These are phyloP conservation scores for Triglochin maritima DNA, from an alignment of 106 monocot species.

Conservation along the genomic window DNA sequence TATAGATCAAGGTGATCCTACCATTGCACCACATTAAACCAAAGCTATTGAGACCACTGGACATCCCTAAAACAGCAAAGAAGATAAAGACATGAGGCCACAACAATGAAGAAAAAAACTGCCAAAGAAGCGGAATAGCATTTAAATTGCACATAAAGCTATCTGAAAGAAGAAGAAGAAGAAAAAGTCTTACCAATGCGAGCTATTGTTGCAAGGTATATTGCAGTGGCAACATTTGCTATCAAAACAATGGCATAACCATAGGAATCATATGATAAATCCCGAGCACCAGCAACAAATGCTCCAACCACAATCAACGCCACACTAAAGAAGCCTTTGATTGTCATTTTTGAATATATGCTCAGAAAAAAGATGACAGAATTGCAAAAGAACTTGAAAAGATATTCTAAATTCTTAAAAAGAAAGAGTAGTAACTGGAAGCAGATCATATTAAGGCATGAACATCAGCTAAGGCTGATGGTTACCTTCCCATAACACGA, in stretches of 20 bases:
- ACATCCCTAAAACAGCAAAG: slow-evolving; percentile 45
- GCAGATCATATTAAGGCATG: not conserved
- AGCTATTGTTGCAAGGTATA: slow-evolving; percentile 93
- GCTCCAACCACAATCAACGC: slow-evolving; percentile 84
- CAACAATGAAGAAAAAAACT: not conserved
- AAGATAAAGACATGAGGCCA: slow-evolving; percentile 4
- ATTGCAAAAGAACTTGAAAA: not conserved
- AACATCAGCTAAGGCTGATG: slow-evolving; percentile 29
- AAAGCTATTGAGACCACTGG: slow-evolving; percentile 96
- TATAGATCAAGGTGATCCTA: slow-evolving; percentile 16
- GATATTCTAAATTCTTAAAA: not conserved
- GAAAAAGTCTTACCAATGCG: slow-evolving; percentile 56
- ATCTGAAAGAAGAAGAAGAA: not conserved
- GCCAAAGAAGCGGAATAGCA: not conserved
- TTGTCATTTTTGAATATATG: slow-evolving; percentile 5
- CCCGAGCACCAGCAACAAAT: slow-evolving; percentile 89
- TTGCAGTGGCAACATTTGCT: slow-evolving; percentile 80
- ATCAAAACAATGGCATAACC: slow-evolving; percentile 80
- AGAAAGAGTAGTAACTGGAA: no score
- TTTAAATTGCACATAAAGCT: not conserved
- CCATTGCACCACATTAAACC: slow-evolving; percentile 99
- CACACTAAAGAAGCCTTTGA: slow-evolving; percentile 27
- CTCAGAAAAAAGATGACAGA: slow-evolving; percentile 11
- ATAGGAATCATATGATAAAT: slow-evolving; percentile 75
- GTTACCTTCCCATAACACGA: slow-evolving; percentile 74